Evolutionary conservation across 179 eudicot species (phyloP).

Genomic region (Drosera spatulata): DNA sequence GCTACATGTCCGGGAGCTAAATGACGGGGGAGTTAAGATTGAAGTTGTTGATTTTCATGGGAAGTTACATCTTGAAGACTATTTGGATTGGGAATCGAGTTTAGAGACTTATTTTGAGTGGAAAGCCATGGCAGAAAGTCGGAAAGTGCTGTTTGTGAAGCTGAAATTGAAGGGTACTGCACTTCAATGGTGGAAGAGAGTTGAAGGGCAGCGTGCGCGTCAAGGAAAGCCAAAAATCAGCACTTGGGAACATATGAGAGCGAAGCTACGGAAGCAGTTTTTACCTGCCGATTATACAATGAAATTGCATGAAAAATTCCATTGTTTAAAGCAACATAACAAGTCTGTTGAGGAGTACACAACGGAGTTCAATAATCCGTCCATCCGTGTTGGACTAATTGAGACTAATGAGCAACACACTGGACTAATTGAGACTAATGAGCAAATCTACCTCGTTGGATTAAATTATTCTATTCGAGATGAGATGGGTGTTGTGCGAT

Average conservation of each 20-base stretch:
- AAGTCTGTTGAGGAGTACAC: neutral
- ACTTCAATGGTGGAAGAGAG: neutral
- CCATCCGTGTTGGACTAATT: neutral
- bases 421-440: neutral
- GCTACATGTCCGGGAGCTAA: too few species aligned
- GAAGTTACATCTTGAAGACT: too few species aligned
- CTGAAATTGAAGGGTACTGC: neutral
- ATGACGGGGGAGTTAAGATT: too few species aligned
- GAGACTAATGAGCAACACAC: neutral
- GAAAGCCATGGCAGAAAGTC: neutral
- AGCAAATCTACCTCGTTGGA: neutral
- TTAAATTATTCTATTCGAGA: neutral
- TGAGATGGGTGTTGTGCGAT: neutral
- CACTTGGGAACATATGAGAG: neutral
- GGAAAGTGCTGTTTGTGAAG: neutral
- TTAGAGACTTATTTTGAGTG: neutral
- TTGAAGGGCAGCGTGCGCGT: neutral
- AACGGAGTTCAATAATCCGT: neutral
- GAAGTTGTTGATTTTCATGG: too few species aligned
- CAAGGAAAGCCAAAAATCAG: neutral
- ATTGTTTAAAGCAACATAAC: neutral
- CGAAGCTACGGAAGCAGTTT: neutral
- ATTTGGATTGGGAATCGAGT: too few species aligned
- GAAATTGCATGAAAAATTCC: neutral
- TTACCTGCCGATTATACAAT: neutral